These are phyloP conservation scores for Kuraishia borneana DNA, from an alignment of 805 yeast genomes.

Conservation along the genomic window DNA sequence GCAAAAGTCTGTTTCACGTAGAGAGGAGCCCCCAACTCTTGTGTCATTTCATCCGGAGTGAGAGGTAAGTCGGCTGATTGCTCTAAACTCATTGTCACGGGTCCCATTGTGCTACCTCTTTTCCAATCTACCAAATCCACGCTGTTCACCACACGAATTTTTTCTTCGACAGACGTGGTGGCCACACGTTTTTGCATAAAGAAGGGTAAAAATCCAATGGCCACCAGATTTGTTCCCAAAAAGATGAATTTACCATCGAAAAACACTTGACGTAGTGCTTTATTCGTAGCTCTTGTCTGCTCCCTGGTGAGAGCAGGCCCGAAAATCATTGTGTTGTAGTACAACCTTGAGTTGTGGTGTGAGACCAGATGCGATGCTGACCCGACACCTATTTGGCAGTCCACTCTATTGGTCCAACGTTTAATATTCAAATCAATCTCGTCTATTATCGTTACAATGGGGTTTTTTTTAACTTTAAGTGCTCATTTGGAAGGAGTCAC, in stretches of 20 bases:
- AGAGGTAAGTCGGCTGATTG: constrained; percentile 5
- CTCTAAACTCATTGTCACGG: background rate
- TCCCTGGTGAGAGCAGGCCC: background rate
- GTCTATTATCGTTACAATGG: too few relatives aligned
- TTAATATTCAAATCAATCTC: too few relatives aligned
- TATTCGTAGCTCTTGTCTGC: background rate
- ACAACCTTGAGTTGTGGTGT: too few relatives aligned
- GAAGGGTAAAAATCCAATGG: constrained; percentile 1
- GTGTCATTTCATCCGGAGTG: constrained; percentile 10
- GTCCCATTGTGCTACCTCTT: background rate
- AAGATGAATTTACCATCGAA: constrained; percentile 1
- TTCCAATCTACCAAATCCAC: background rate
- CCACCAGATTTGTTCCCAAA: constrained; percentile 2
- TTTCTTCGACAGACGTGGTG: background rate
- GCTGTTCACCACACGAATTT: background rate
- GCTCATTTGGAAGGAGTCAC: constrained; percentile 26
- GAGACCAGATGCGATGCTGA: too few relatives aligned
- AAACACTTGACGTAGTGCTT: background rate
- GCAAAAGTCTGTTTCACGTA: constrained; percentile 1
- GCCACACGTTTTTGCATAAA: background rate
- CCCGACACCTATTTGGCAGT: too few relatives aligned
- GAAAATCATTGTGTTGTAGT: too few relatives aligned
- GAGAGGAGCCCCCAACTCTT: constrained; percentile 8
- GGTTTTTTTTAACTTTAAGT: constrained; percentile 8
- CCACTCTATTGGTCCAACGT: too few relatives aligned